These are phyloP conservation scores for Cucumis melo DNA, from an alignment of 306 rosid species.

Conservation along the genomic window DNA sequence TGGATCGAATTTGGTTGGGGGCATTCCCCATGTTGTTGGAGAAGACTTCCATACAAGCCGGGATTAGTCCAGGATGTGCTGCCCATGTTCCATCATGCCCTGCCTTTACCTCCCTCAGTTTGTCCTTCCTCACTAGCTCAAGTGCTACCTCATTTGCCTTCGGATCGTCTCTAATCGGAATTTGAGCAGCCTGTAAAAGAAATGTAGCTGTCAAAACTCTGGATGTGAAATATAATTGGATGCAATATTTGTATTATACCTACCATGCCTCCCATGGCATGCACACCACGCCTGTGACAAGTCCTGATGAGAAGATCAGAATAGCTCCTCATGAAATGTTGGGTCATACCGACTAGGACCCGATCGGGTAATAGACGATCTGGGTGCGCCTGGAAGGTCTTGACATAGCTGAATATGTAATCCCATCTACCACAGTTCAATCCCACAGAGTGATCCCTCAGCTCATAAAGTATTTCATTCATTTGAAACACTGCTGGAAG, in stretches of 20 bases:
- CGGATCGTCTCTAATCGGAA: constrained; percentile 66
- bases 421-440: constrained; percentile 96
- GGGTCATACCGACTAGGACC: constrained; percentile 75
- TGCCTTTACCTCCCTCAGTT: constrained; percentile 66
- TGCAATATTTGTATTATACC: background rate
- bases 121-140: constrained; percentile 74
- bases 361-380: constrained; percentile 79
- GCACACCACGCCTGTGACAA: constrained; percentile 74
- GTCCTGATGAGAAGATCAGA: constrained; percentile 80
- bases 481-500: constrained; percentile 90
- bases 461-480: constrained; percentile 83
- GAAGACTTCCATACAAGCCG: constrained; percentile 62
- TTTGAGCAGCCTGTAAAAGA: constrained; percentile 64
- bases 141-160: constrained; percentile 71
- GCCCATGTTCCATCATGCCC: constrained; percentile 99
- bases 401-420: constrained; percentile 90
- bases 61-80: constrained; percentile 82
- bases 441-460: constrained; percentile 76
- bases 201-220: background rate
- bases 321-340: constrained; percentile 84
- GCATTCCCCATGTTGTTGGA: constrained; percentile 35
- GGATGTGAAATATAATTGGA: background rate
- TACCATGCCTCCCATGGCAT: constrained; percentile 97
- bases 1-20: constrained; percentile 43
- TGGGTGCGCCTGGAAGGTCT: constrained; percentile 71